Evolutionary conservation across 176 grass and related monocot genomes (phyloP).

Genomic region (Pharus latifolius): DNA sequence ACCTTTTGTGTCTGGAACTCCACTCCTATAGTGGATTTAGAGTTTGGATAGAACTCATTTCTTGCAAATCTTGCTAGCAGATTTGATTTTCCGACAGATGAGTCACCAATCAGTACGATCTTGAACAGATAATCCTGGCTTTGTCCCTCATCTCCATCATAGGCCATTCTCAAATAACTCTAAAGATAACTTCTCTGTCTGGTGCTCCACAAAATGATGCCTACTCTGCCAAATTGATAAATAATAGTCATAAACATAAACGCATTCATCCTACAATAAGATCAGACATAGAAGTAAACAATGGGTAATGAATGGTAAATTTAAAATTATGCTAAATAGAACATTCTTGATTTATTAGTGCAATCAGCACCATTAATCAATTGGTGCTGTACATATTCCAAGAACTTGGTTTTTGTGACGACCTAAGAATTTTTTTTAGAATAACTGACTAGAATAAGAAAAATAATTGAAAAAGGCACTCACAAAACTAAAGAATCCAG

Average conservation of each 20-base stretch:
- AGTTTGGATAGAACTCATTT: slow-evolving; percentile 59
- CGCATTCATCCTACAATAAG: too few relatives aligned
- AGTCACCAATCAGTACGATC: slow-evolving; percentile 54
- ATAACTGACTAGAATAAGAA: too few relatives aligned
- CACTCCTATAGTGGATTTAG: slow-evolving; percentile 61
- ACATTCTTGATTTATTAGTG: too few relatives aligned
- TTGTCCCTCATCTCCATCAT: slow-evolving; percentile 40
- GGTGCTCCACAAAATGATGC: background rate
- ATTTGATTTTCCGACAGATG: slow-evolving; percentile 67
- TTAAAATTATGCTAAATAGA: too few relatives aligned
- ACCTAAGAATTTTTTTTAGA: too few relatives aligned
- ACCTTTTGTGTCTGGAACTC: slow-evolving; percentile 65
- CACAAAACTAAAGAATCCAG: too few relatives aligned
- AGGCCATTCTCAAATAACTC: slow-evolving; percentile 29
- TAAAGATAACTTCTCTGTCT: background rate
- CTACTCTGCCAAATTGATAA: slow-evolving; percentile 4
- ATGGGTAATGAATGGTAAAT: too few relatives aligned
- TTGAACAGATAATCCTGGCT: slow-evolving; percentile 65
- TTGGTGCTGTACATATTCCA: too few relatives aligned
- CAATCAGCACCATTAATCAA: too few relatives aligned
- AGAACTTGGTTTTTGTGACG: too few relatives aligned
- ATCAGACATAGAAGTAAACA: too few relatives aligned
- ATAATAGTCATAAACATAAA: background rate
- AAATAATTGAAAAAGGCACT: too few relatives aligned
- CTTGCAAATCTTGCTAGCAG: slow-evolving; percentile 54